Conservation (phyloP, 2,329 filamentous ascomycete species). For the Pseudogymnoascus destructans region DNA sequence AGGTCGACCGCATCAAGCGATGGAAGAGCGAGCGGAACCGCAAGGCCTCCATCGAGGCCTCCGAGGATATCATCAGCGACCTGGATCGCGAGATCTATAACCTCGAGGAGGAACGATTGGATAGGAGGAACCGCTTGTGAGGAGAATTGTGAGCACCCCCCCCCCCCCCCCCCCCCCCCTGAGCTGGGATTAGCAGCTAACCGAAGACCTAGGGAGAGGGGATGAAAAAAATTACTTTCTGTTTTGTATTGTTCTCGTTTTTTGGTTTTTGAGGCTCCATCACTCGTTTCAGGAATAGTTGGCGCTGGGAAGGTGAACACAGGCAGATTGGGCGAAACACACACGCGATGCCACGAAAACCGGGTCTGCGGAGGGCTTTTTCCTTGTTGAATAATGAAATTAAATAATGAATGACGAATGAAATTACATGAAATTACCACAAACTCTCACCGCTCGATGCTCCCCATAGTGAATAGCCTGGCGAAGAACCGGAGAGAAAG, state of each 20-base stretch:
- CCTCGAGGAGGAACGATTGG: slow-evolving; percentile 31
- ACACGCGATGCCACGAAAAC: background rate
- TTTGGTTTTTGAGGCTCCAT: slow-evolving; percentile 2
- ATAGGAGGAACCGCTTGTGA: slow-evolving; percentile 16
- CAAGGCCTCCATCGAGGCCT: slow-evolving; percentile 56
- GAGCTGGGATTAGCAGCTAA: background rate
- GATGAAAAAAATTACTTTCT: slow-evolving; percentile 2
- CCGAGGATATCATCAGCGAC: slow-evolving; percentile 54
- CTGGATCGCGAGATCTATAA: slow-evolving; percentile 46
- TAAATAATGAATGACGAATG: slow-evolving; percentile 7
- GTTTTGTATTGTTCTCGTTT: slow-evolving; percentile 1
- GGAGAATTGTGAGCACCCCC: background rate
- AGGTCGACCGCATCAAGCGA: slow-evolving; percentile 59
- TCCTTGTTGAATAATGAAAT: slow-evolving; percentile 3
- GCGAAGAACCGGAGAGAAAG: background rate
- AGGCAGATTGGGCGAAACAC: background rate
- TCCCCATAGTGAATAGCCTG: background rate
- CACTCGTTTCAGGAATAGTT: slow-evolving; percentile 3
- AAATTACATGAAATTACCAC: slow-evolving; percentile 5
- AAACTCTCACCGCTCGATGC: slow-evolving; percentile 1
- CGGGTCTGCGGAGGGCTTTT: background rate
- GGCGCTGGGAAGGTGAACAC: slow-evolving; percentile 4
- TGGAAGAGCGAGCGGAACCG: slow-evolving; percentile 53
- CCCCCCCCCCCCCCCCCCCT: background rate
- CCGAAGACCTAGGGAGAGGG: background rate